Evolutionary conservation across 257 asterid species (phyloP).

Genomic region (Ehretia macrophylla): DNA sequence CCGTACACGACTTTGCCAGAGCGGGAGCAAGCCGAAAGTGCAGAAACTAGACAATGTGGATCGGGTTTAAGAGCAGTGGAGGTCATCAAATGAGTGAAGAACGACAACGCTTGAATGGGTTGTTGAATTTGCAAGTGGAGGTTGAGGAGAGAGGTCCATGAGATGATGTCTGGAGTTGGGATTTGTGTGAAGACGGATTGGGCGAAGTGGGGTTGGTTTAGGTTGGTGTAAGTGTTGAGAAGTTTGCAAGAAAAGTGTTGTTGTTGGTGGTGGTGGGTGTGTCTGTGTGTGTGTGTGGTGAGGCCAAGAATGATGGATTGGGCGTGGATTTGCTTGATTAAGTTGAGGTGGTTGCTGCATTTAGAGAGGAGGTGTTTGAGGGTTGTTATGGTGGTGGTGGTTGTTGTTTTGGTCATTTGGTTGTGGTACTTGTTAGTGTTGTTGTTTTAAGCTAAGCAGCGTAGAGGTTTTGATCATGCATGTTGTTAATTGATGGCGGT

Average conservation of each 20-base stretch:
- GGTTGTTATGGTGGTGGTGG: neutral
- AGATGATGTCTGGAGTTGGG: slow-evolving; percentile 48
- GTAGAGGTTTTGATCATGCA: too few relatives aligned
- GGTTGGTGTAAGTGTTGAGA: slow-evolving; percentile 39
- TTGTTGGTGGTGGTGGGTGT: slow-evolving; percentile 4
- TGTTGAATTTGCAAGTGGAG: slow-evolving; percentile 48
- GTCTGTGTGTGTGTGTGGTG: slow-evolving; percentile 19
- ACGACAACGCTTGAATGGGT: slow-evolving; percentile 39
- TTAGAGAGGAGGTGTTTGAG: slow-evolving; percentile 33
- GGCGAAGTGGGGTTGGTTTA: slow-evolving; percentile 35
- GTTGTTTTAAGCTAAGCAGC: too few relatives aligned
- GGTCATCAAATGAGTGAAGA: slow-evolving; percentile 33
- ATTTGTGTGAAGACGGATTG: slow-evolving; percentile 48
- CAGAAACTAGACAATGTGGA: slow-evolving; percentile 57
- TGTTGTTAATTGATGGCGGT: too few relatives aligned
- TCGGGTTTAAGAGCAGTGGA: slow-evolving; percentile 44
- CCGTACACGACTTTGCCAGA: slow-evolving; percentile 42
- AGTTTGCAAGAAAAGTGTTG: slow-evolving; percentile 44
- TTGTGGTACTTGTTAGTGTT: neutral
- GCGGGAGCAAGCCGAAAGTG: slow-evolving; percentile 66
- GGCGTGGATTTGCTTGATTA: slow-evolving; percentile 52
- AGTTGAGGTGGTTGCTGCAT: slow-evolving; percentile 28
- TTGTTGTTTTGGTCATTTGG: neutral
- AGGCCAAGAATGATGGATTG: slow-evolving; percentile 33
- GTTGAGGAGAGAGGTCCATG: slow-evolving; percentile 61